A percentile compares a stretch with the other conserved stretches of the same genome.
Conservation (phyloP, 768 basidiomycete species). For the Paxillus rubicundulus region DNA sequence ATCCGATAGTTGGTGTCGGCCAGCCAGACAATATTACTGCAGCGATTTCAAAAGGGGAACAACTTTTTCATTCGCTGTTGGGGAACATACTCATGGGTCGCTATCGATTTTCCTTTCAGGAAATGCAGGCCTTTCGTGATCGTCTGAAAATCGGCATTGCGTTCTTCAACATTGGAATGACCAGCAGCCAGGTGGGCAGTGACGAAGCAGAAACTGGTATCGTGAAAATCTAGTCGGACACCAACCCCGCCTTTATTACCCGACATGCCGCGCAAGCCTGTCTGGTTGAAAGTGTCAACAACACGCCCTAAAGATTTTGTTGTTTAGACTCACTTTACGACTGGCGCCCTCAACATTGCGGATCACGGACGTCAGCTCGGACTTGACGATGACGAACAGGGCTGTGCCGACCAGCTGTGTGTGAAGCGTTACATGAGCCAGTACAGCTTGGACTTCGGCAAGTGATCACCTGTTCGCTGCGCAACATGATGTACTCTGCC, state of each 20-base stretch:
- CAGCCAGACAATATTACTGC: conserved; percentile 88
- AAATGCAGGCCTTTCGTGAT: conserved; percentile 85
- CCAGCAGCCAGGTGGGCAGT: conserved; percentile 98
- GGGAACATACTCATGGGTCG: conserved; percentile 78
- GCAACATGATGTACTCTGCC: conserved; percentile 75
- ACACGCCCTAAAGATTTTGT: neutral
- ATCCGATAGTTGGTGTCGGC: conserved; percentile 97
- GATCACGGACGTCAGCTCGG: conserved; percentile 72
- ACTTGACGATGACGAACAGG: conserved; percentile 79
- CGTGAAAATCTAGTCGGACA: conserved; percentile 87
- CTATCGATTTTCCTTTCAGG: conserved; percentile 82
- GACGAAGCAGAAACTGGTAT: conserved; percentile 91
- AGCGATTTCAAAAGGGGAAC: conserved; percentile 3
- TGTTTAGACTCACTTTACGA: conserved; percentile 64
- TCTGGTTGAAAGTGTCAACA: conserved; percentile 42
- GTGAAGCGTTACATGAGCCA: conserved; percentile 1
- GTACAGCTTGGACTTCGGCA: neutral
- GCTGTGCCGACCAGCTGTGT: conserved; percentile 91
- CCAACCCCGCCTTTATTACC: conserved; percentile 97
- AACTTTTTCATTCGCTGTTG: conserved; percentile 1
- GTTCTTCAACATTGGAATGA: conserved; percentile 82
- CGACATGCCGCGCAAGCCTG: conserved; percentile 89
- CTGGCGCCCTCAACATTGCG: conserved; percentile 90
- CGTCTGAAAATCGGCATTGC: conserved; percentile 90
- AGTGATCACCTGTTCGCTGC: conserved; percentile 81